These are phyloP conservation scores for Schwanniomyces occidentalis DNA, from an alignment of 805 yeast species.

Conservation along the genomic window DNA sequence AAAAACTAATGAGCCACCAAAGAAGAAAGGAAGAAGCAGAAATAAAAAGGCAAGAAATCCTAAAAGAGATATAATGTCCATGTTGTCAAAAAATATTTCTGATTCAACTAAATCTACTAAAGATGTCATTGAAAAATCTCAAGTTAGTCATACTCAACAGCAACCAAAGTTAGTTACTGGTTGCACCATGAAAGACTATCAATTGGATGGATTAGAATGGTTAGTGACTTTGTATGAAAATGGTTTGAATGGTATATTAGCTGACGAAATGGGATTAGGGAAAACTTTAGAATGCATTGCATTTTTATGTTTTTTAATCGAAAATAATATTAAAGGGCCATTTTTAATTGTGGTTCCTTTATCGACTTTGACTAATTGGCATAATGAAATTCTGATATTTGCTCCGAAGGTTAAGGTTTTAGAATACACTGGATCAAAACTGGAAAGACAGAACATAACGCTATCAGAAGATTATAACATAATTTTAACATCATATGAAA, in stretches of 20 bases:
- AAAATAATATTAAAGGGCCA: constrained; percentile 77
- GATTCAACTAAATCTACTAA: constrained; percentile 18
- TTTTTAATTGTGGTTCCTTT: constrained; percentile 78
- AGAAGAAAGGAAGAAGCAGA: constrained; percentile 6
- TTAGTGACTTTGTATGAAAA: constrained; percentile 83
- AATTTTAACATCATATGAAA: constrained; percentile 80
- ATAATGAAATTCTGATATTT: constrained; percentile 65
- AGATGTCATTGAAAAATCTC: constrained; percentile 26
- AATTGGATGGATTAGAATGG: constrained; percentile 91
- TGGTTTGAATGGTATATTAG: constrained; percentile 91
- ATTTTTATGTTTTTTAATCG: constrained; percentile 70
- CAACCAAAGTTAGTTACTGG: constrained; percentile 39
- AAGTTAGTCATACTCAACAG: constrained; percentile 19
- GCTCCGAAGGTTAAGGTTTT: constrained; percentile 68
- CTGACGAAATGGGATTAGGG: constrained; percentile 98
- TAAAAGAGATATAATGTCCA: constrained; percentile 15
- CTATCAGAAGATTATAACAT: constrained; percentile 42
- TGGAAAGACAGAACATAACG: constrained; percentile 50
- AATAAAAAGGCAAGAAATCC: constrained; percentile 9
- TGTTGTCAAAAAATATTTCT: constrained; percentile 19
- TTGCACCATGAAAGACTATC: constrained; percentile 76
- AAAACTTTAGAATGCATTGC: constrained; percentile 90
- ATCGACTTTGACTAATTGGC: constrained; percentile 88
- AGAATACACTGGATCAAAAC: constrained; percentile 65
- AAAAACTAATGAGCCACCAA: constrained; percentile 14